Evolutionary conservation across 1,284 basidiomycete species (phyloP).

Genomic region (Sanghuangporus baumii): DNA sequence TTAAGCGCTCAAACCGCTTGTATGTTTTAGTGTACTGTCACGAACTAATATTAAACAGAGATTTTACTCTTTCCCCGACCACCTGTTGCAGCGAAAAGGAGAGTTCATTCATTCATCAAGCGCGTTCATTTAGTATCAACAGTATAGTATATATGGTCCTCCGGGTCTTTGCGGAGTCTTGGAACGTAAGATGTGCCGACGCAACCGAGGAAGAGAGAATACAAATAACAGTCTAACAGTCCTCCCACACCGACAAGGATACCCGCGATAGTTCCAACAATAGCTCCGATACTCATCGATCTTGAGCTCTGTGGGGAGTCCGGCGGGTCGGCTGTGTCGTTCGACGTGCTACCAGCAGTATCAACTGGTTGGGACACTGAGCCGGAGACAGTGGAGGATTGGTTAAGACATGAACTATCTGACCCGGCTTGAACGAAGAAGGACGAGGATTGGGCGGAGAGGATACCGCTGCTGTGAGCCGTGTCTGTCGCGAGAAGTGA

Average conservation of each 20-base stretch:
- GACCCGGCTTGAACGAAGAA: slow-evolving; percentile 23
- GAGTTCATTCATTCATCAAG: background rate
- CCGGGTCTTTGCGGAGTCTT: slow-evolving; percentile 10
- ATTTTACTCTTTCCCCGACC: too few relatives aligned
- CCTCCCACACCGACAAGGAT: slow-evolving; percentile 22
- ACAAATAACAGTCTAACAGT: slow-evolving; percentile 23
- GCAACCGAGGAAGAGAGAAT: slow-evolving; percentile 23
- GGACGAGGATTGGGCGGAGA: slow-evolving; percentile 21
- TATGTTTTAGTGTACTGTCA: too few relatives aligned
- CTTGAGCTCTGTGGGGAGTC: slow-evolving; percentile 12
- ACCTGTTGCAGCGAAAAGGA: background rate
- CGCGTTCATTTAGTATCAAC: background rate
- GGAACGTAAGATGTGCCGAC: background rate
- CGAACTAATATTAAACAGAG: too few relatives aligned
- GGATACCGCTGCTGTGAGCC: slow-evolving; percentile 5
- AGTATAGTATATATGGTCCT: slow-evolving; percentile 15
- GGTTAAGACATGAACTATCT: slow-evolving; percentile 23
- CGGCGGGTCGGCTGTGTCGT: slow-evolving; percentile 6
- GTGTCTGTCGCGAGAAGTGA: slow-evolving; percentile 24
- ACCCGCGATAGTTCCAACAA: slow-evolving; percentile 25
- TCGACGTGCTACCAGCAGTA: slow-evolving; percentile 10
- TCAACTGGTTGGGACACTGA: slow-evolving; percentile 18
- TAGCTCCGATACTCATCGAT: slow-evolving; percentile 22
- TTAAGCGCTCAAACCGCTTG: background rate
- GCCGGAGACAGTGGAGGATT: slow-evolving; percentile 18